Conservation (phyloP, 129 eudicot genomes). For the Flaveria robusta region DNA sequence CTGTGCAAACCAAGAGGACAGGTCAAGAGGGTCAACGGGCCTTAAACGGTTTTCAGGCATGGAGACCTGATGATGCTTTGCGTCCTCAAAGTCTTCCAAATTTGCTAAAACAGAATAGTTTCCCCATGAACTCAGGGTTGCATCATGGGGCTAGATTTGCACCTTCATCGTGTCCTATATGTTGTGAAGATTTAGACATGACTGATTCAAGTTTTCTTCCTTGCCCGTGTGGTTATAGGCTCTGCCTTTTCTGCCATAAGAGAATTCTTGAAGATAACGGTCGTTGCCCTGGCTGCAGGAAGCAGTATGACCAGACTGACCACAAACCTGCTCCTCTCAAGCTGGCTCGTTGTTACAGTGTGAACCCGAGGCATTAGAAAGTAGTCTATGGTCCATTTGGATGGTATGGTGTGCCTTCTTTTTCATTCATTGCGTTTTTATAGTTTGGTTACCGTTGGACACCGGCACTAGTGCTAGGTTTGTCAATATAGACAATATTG, state of each 20-base stretch:
- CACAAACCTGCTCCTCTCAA: slow-evolving; percentile 41
- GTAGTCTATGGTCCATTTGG: slow-evolving; percentile 30
- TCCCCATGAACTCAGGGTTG: slow-evolving; percentile 60
- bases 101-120: slow-evolving; percentile 61
- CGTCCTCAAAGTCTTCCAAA: slow-evolving; percentile 79
- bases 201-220: slow-evolving; percentile 90
- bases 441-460: slow-evolving; percentile 46
- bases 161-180: slow-evolving; percentile 71
- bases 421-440: slow-evolving; percentile 37
- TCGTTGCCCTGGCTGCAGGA: slow-evolving; percentile 88
- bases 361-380: slow-evolving; percentile 65
- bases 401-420: slow-evolving; percentile 48
- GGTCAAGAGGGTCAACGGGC: slow-evolving; percentile 41
- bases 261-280: slow-evolving; percentile 77
- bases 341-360: slow-evolving; percentile 77
- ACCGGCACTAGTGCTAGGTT: slow-evolving; percentile 56
- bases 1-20: slow-evolving; percentile 15
- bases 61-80: slow-evolving; percentile 82
- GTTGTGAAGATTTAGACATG: slow-evolving; percentile 83
- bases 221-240: slow-evolving; percentile 81
- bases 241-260: slow-evolving; percentile 97
- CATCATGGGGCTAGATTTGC: slow-evolving; percentile 46
- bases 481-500: slow-evolving; percentile 48
- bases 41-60: slow-evolving; percentile 48
- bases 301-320: slow-evolving; percentile 60